A percentile compares a stretch with the other conserved stretches of the same genome.
Conservation (phyloP, 1,284 basidiomycete species). For the Ganoderma meredithae region DNA sequence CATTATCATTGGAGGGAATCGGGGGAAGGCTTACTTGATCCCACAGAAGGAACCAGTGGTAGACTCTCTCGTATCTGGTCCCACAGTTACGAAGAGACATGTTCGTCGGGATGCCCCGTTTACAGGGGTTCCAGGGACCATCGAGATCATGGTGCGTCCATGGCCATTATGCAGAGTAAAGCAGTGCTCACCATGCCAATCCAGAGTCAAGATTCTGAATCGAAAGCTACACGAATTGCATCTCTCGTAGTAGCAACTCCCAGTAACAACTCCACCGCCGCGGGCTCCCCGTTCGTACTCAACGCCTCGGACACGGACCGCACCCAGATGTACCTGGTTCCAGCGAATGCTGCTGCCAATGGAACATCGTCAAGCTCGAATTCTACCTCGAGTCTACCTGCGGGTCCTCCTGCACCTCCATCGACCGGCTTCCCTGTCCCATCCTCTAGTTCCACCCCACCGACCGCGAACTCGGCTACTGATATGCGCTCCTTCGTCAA, state of each 20-base stretch:
- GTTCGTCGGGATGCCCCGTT: constrained; percentile 28
- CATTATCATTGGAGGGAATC: constrained; percentile 27
- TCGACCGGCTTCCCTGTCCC: not conserved
- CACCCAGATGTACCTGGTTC: constrained; percentile 60
- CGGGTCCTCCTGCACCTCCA: not conserved
- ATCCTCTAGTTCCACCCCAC: not conserved
- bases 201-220: constrained; percentile 42
- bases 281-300: constrained; percentile 51
- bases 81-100: not conserved
- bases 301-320: constrained; percentile 61
- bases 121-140: constrained; percentile 48
- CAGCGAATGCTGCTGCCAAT: constrained; percentile 30
- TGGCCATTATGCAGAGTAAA: not conserved
- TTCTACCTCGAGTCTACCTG: not conserved
- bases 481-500: constrained; percentile 34
- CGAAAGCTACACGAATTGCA: constrained; percentile 48
- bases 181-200: constrained; percentile 6
- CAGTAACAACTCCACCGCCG: not conserved
- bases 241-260: constrained; percentile 49
- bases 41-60: not conserved
- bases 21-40: constrained; percentile 15
- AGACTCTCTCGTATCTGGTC: not conserved
- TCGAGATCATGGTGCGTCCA: constrained; percentile 56
- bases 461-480: not conserved
- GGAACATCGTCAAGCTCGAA: not conserved